These are phyloP conservation scores for Leccinum huronense DNA, from an alignment of 1,284 basidiomycete genomes.

Conservation along the genomic window DNA sequence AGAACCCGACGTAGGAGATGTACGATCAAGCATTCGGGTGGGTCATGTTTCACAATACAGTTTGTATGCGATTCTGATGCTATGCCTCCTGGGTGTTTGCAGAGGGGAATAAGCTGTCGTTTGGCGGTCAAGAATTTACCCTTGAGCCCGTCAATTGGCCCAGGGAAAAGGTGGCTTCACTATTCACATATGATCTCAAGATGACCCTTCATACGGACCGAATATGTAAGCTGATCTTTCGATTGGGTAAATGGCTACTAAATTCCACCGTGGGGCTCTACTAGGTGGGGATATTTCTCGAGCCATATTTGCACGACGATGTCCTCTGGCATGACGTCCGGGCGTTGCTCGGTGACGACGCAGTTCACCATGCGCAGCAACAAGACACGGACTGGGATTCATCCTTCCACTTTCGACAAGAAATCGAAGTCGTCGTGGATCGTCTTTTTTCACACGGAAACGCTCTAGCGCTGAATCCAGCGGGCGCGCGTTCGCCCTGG, in stretches of 20 bases:
- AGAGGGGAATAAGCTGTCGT: not conserved
- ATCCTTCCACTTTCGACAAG: constrained; percentile 60
- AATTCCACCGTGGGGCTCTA: not conserved
- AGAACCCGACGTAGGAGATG: constrained; percentile 12
- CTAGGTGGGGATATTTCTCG: constrained; percentile 23
- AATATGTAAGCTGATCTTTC: constrained; percentile 17
- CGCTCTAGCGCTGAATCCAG: constrained; percentile 60
- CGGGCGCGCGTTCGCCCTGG: constrained; percentile 57
- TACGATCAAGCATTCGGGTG: constrained; percentile 16
- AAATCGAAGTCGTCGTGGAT: constrained; percentile 66
- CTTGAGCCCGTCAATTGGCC: constrained; percentile 12
- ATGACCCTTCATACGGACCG: constrained; percentile 12
- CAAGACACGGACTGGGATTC: constrained; percentile 54
- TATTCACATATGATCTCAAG: constrained; percentile 18
- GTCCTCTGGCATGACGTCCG: constrained; percentile 73
- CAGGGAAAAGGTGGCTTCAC: constrained; percentile 16
- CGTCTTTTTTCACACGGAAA: constrained; percentile 65
- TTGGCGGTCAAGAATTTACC: not conserved
- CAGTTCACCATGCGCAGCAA: constrained; percentile 50
- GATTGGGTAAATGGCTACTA: not conserved
- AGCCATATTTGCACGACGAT: constrained; percentile 49
- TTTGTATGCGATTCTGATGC: not conserved
- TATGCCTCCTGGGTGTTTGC: constrained; percentile 12
- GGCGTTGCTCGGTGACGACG: constrained; percentile 62
- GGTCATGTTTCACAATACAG: not conserved